phyloP scores from a whole-genome alignment of 169 alveolate genomes.

The Plasmodium berghei region DNA sequence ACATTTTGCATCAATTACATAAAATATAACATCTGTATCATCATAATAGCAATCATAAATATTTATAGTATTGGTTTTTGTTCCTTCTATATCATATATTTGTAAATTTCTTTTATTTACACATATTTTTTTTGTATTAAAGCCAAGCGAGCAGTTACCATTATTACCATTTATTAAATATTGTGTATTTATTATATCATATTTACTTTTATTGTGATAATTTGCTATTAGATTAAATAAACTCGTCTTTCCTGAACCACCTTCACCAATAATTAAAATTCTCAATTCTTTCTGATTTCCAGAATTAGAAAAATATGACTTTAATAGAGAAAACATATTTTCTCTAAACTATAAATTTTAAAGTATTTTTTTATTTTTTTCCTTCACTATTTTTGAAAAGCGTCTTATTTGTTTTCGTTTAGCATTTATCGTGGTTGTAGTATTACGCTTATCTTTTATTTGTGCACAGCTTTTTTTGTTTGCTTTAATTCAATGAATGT shows the following conservation, averaged over 20 bases:
- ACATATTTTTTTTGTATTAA: conserved; percentile 56
- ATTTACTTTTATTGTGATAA: conserved; percentile 60
- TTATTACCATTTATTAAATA: conserved; percentile 1
- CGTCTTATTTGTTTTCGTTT: not conserved
- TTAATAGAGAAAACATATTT: conserved; percentile 65
- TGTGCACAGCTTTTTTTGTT: too few species aligned
- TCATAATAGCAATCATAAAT: conserved; percentile 74
- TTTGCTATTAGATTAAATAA: conserved; percentile 62
- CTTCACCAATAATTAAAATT: conserved; percentile 68
- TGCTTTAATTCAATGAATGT: too few species aligned
- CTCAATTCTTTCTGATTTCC: conserved; percentile 32
- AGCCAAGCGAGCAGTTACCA: conserved; percentile 66
- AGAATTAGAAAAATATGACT: conserved; percentile 56
- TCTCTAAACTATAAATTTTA: not conserved
- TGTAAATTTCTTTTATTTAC: conserved; percentile 42
- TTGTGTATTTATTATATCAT: conserved; percentile 45
- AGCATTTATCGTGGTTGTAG: not conserved
- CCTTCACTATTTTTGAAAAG: not conserved
- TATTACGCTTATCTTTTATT: conserved; percentile 1
- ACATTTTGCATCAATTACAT: conserved; percentile 66
- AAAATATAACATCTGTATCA: conserved; percentile 64
- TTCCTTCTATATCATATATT: conserved; percentile 72
- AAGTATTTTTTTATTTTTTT: not conserved
- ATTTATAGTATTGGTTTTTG: conserved; percentile 42
- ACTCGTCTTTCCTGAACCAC: conserved; percentile 65